Conservation (phyloP, 768 basidiomycete species). For the Hypsizygus marmoreus region DNA sequence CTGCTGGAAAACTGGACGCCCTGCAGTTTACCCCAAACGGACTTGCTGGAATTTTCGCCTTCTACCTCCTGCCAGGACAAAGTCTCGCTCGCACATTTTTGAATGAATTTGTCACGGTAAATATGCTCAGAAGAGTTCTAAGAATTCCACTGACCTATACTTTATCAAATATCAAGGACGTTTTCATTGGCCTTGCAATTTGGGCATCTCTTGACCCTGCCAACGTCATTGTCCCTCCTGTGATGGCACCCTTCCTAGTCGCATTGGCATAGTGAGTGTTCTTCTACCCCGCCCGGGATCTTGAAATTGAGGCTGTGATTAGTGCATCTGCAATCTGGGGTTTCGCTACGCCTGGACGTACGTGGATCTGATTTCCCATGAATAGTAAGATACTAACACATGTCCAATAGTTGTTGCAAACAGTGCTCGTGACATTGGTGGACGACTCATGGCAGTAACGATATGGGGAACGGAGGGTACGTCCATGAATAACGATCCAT, state of each 20-base stretch:
- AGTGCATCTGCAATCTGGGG: conserved; percentile 66
- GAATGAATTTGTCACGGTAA: conserved; percentile 59
- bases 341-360: conserved; percentile 52
- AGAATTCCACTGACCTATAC: not conserved
- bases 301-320: not conserved
- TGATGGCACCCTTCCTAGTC: conserved; percentile 51
- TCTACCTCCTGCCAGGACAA: conserved; percentile 48
- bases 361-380: conserved; percentile 10
- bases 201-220: conserved; percentile 60
- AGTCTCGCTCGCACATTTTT: conserved; percentile 49
- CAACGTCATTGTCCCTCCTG: conserved; percentile 58
- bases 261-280: conserved; percentile 58
- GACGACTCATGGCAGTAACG: conserved; percentile 59
- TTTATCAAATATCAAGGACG: conserved; percentile 31
- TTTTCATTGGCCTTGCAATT: conserved; percentile 51
- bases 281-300: not conserved
- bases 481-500: conserved; percentile 12
- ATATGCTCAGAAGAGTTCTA: conserved; percentile 22
- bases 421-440: conserved; percentile 69
- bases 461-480: conserved; percentile 59
- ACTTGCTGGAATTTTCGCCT: conserved; percentile 53
- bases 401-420: conserved; percentile 54
- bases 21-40: conserved; percentile 41
- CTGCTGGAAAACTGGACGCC: conserved; percentile 25
- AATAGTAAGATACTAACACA: conserved; percentile 1